Conservation (phyloP, 176 grass and related monocot species). For the Microstegium vimineum region DNA sequence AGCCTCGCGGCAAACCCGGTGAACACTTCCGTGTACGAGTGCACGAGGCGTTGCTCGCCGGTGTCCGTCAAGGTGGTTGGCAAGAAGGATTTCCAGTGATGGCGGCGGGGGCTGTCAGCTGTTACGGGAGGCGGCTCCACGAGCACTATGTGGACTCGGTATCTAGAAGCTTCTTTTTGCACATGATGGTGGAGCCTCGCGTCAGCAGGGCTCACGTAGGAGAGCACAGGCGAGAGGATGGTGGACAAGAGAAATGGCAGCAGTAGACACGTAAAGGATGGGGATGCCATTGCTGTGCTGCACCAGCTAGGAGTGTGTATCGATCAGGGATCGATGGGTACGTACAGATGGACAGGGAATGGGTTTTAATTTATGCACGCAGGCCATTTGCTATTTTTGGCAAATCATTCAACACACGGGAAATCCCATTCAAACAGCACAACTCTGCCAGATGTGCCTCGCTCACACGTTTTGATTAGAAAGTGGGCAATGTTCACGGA, state of each 20-base stretch:
- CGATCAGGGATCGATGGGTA: too few relatives aligned
- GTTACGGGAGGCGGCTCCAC: constrained; percentile 1
- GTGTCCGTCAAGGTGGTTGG: neutral
- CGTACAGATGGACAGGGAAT: neutral
- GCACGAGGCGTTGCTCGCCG: constrained; percentile 23
- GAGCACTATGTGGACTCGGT: constrained; percentile 15
- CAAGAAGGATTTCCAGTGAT: constrained; percentile 41
- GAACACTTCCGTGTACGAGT: constrained; percentile 37
- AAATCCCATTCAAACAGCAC: too few relatives aligned
- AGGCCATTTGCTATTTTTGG: neutral
- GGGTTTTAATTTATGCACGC: too few relatives aligned
- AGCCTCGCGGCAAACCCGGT: constrained; percentile 42
- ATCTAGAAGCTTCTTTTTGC: neutral
- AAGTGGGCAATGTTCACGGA: too few relatives aligned
- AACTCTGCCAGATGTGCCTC: too few relatives aligned
- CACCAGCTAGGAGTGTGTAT: too few relatives aligned
- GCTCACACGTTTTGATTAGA: too few relatives aligned
- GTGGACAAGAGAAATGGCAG: neutral
- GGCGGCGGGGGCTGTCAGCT: neutral
- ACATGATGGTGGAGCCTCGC: neutral
- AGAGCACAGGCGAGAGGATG: neutral
- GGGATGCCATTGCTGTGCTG: neutral
- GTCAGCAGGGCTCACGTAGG: neutral
- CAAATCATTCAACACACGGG: too few relatives aligned
- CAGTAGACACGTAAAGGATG: neutral